Conservation (phyloP, 2,329 filamentous ascomycete genomes). For the Xylariaceae sp. region DNA sequence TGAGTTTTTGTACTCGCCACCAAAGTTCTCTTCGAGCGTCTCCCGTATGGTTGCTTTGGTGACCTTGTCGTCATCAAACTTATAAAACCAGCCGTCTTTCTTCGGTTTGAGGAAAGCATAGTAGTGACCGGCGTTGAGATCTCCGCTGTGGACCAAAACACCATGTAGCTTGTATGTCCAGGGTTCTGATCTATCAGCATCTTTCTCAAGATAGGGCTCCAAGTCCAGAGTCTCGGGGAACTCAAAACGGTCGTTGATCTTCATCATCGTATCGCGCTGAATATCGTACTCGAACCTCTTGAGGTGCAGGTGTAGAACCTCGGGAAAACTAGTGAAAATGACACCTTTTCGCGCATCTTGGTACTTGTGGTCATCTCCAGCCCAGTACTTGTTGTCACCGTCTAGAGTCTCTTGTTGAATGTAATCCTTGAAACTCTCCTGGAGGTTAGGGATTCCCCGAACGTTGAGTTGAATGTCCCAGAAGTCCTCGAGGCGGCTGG, state of each 20-base stretch:
- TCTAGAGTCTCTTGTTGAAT: constrained; percentile 95
- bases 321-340: constrained; percentile 92
- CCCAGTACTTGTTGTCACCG: constrained; percentile 97
- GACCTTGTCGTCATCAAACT: constrained; percentile 94
- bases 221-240: constrained; percentile 84
- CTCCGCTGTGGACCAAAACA: constrained; percentile 92
- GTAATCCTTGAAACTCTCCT: constrained; percentile 95
- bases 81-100: constrained; percentile 93
- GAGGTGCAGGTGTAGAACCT: constrained; percentile 89
- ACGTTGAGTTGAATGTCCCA: constrained; percentile 99
- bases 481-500: constrained; percentile 91
- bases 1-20: constrained; percentile 69
- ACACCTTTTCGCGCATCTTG: constrained; percentile 98
- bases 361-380: constrained; percentile 80
- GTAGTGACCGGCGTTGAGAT: constrained; percentile 96
- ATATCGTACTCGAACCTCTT: constrained; percentile 99
- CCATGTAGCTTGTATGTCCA: constrained; percentile 93
- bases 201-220: constrained; percentile 78
- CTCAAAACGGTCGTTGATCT: constrained; percentile 91
- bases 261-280: constrained; percentile 96
- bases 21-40: constrained; percentile 94
- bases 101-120: constrained; percentile 94
- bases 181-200: constrained; percentile 80
- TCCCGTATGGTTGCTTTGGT: constrained; percentile 90
- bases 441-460: constrained; percentile 83